Evolutionary conservation across 2,329 filamentous ascomycete genomes (phyloP), one percentile per base, ranked within the genome.

Genomic region (Aspergillus thermomutatus): DNA sequence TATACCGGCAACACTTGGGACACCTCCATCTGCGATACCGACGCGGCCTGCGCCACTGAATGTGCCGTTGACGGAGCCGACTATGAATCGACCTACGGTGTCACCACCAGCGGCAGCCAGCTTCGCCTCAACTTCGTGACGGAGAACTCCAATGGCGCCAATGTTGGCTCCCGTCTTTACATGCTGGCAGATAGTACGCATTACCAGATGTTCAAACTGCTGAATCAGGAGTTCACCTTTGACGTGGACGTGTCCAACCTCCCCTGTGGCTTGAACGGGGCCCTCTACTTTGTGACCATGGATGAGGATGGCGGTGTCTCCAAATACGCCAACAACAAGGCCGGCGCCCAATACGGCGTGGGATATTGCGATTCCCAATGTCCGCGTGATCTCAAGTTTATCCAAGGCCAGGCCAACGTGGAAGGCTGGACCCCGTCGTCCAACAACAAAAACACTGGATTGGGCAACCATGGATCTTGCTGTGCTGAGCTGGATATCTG

Each of bases 181-280:
- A 79, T 90, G 60, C 82, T 90, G 77, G 80, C 82, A 63, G 76
- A 79, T 52, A 82, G 86, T 47, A 79, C 77, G 62, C 82, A 81
- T 57, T 90, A 90, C 73, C 76, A 88, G 75, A 80, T 82, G 68
- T 86, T 89, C 75, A 80, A 83, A 57, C 78, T 89, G 56, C 78
- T 85, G 52, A 85, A 84, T 73, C 81, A 87, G 67, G 87, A 90
- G 72, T 86, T 90, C 75, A 87, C 85, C 54, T 89, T 90, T 60
- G 87, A 89, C 54, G 87, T 89, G 26, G 87, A 90, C 69, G 83
- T 88, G 45, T 88, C 86, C 43, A 81, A 82, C 64, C 77, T 89
- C 21, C 82, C 83, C 58, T 91, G 88, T 67, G 88, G 88, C 58
- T 75, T 90, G 57, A 90, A 91, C 73, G 87, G 87, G 53, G 87